phyloP scores from a whole-genome alignment of 2,329 filamentous ascomycete genomes.

The Fusarium foetens region DNA sequence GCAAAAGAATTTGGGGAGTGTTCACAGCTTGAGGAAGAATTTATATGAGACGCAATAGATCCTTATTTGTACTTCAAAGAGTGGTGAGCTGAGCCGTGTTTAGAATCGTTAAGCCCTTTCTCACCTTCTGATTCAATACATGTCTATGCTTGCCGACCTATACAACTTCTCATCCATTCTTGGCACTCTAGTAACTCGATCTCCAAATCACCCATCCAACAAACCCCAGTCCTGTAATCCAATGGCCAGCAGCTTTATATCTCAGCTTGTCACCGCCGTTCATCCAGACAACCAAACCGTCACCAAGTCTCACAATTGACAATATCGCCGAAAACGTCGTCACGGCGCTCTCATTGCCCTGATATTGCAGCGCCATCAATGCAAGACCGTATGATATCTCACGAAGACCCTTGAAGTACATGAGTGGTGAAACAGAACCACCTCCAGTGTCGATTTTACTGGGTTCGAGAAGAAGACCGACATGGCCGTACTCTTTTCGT shows the following conservation, averaged over 20 bases:
- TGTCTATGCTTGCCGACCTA: accelerated
- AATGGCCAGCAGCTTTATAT: conserved; percentile 43
- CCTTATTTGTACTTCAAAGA: background rate
- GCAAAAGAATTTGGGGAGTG: background rate
- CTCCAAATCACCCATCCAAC: conserved; percentile 44
- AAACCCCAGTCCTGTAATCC: conserved; percentile 41
- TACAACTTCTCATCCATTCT: background rate
- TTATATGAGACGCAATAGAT: too few species aligned
- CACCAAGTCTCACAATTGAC: conserved; percentile 46
- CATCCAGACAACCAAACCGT: conserved; percentile 49
- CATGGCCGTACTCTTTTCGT: conserved; percentile 38
- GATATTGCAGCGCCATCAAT: conserved; percentile 45
- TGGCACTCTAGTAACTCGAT: conserved; percentile 4
- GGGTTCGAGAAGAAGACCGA: conserved; percentile 41
- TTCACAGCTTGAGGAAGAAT: background rate
- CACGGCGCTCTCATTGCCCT: conserved; percentile 44
- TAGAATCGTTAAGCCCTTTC: accelerated
- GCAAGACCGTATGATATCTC: conserved; percentile 48
- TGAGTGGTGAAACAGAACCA: conserved; percentile 45
- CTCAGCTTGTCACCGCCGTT: conserved; percentile 41
- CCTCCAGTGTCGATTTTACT: too few species aligned
- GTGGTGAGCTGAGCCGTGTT: background rate
- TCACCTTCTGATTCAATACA: too few species aligned
- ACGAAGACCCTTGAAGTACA: conserved; percentile 51
- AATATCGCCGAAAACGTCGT: conserved; percentile 45